phyloP scores from a whole-genome alignment of 2,329 filamentous ascomycete species.

The Sclerotinia trifoliorum region DNA sequence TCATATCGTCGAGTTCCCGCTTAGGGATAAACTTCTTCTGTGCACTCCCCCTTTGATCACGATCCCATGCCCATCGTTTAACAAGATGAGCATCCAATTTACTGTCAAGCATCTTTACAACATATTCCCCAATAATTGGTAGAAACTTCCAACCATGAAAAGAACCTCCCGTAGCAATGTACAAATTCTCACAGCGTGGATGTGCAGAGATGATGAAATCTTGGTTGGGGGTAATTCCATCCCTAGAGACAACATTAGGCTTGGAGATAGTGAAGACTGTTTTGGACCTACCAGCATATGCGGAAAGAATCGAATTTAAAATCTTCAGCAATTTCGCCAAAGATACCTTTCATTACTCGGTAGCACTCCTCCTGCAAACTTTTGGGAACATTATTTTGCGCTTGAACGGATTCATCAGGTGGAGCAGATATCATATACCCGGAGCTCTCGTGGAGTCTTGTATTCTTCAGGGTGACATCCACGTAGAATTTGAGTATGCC shows the following conservation, averaged over 20 bases:
- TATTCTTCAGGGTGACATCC: constrained; percentile 58
- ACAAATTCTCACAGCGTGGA: constrained; percentile 54
- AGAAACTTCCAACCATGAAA: constrained; percentile 67
- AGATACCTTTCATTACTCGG: constrained; percentile 44
- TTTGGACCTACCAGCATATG: constrained; percentile 46
- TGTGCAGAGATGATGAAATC: constrained; percentile 60
- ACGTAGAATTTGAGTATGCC: constrained; percentile 62
- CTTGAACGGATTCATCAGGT: constrained; percentile 45
- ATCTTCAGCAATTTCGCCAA: constrained; percentile 44
- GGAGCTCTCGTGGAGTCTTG: constrained; percentile 46
- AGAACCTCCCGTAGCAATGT: constrained; percentile 60
- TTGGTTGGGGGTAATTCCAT: constrained; percentile 60
- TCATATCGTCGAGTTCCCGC: constrained; percentile 22
- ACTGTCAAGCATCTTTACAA: constrained; percentile 50
- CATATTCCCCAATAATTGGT: constrained; percentile 60
- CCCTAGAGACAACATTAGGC: constrained; percentile 44
- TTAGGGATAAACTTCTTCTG: constrained; percentile 17
- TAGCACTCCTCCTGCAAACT: constrained; percentile 46
- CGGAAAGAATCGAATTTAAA: constrained; percentile 46
- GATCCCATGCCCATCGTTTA: constrained; percentile 49
- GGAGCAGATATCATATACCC: constrained; percentile 55
- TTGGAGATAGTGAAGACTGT: not conserved
- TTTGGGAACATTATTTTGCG: constrained; percentile 43
- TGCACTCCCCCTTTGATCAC: constrained; percentile 25
- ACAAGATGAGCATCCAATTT: constrained; percentile 42